These are phyloP conservation scores for Boletus speciosus DNA, from an alignment of 768 basidiomycete genomes.

Conservation along the genomic window DNA sequence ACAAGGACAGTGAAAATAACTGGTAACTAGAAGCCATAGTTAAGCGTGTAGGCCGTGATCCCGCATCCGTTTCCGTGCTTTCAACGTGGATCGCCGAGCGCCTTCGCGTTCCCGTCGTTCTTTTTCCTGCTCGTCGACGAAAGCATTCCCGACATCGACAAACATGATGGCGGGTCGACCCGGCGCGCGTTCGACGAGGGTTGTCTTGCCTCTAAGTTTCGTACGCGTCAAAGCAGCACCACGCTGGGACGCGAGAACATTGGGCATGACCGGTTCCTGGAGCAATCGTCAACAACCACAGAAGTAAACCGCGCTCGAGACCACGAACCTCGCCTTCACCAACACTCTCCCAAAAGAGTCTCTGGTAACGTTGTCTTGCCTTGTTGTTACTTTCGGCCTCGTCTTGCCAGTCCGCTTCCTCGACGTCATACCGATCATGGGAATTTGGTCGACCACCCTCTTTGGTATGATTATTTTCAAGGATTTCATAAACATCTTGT, in stretches of 20 bases:
- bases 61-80: slow-evolving; percentile 29
- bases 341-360: slow-evolving; percentile 77
- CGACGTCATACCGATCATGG: slow-evolving; percentile 42
- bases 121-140: slow-evolving; percentile 55
- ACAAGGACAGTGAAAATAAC: neutral
- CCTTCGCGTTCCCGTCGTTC: slow-evolving; percentile 47
- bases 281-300: neutral
- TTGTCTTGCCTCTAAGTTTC: slow-evolving; percentile 36
- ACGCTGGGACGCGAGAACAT: slow-evolving; percentile 48
- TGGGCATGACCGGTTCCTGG: slow-evolving; percentile 63
- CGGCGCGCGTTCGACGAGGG: slow-evolving; percentile 35
- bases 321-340: slow-evolving; percentile 61
- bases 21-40: neutral
- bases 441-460: neutral
- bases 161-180: slow-evolving; percentile 62
- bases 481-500: slow-evolving; percentile 1
- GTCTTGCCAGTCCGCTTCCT: slow-evolving; percentile 61
- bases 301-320: neutral
- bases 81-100: slow-evolving; percentile 42
- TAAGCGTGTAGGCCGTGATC: slow-evolving; percentile 9
- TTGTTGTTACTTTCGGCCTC: slow-evolving; percentile 52
- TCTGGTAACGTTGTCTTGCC: slow-evolving; percentile 62
- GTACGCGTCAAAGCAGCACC: slow-evolving; percentile 37
- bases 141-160: slow-evolving; percentile 71
- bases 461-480: slow-evolving; percentile 6